Percentiles rank a stretch among this genome's conserved stretches.
phyloP scores from a whole-genome alignment of 169 alveolate genomes.

The Eimeria sp. region DNA sequence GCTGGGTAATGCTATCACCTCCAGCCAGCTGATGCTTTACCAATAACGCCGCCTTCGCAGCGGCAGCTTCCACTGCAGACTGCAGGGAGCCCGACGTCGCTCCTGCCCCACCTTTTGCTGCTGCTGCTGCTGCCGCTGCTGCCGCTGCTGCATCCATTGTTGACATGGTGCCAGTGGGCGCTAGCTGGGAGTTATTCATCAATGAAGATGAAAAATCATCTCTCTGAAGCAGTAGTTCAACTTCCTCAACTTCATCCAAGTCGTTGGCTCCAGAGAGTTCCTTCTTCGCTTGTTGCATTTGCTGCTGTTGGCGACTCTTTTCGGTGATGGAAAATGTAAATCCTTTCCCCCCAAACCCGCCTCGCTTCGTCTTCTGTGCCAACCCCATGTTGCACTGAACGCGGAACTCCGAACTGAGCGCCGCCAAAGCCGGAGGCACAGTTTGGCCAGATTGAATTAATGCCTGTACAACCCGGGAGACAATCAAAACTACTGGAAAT shows the following conservation, averaged over 20 bases:
- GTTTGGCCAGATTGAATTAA: conserved; percentile 91
- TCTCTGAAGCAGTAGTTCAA: conserved; percentile 75
- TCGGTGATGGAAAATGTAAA: conserved; percentile 96
- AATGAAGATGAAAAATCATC: conserved; percentile 3
- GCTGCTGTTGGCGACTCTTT: conserved; percentile 93
- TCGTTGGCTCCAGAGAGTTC: conserved; percentile 88
- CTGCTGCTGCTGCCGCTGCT: conserved; percentile 72
- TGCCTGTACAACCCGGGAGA: conserved; percentile 68
- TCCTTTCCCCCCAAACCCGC: conserved; percentile 98
- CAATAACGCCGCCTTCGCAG: conserved; percentile 79
- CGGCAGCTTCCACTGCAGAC: conserved; percentile 82
- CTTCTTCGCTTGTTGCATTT: conserved; percentile 91
- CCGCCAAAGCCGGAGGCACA: conserved; percentile 92
- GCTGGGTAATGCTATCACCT: conserved; percentile 23
- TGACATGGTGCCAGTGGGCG: conserved; percentile 29
- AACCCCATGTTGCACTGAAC: conserved; percentile 86
- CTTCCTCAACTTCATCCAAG: conserved; percentile 61
- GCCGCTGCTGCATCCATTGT: conserved; percentile 43
- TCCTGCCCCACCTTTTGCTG: conserved; percentile 44
- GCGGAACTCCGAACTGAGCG: conserved; percentile 90
- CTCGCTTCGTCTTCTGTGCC: conserved; percentile 92
- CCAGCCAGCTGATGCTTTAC: conserved; percentile 73
- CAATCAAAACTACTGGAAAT: not conserved
- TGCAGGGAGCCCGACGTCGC: conserved; percentile 60
- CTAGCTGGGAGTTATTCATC: not conserved